phyloP scores from a whole-genome alignment of 805 yeast species.

The Metschnikowia cerradonensis region DNA sequence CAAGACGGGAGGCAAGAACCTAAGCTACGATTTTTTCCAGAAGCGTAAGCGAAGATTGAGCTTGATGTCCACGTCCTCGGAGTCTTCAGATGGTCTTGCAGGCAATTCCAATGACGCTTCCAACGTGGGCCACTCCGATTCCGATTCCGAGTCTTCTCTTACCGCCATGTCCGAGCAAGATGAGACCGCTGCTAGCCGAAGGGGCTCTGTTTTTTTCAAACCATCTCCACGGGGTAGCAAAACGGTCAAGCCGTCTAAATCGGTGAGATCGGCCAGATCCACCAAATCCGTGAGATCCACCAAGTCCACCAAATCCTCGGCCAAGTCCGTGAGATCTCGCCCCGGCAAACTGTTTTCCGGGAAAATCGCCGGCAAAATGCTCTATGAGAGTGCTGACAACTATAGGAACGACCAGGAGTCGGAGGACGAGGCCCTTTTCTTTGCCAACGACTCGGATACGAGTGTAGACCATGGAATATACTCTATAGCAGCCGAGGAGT shows the following conservation, averaged over 20 bases:
- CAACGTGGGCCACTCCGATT: slow-evolving; percentile 6
- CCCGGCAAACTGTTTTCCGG: slow-evolving; percentile 12
- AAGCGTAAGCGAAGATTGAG: slow-evolving; percentile 27
- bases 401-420: slow-evolving; percentile 4
- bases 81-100: slow-evolving; percentile 21
- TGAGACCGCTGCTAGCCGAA: slow-evolving; percentile 13
- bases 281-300: slow-evolving; percentile 9
- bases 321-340: slow-evolving; percentile 10
- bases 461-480: slow-evolving; percentile 22
- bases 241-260: too few relatives aligned
- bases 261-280: not conserved
- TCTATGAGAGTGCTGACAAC: slow-evolving; percentile 2
- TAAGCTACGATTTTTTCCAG: slow-evolving; percentile 21
- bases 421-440: not conserved
- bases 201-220: slow-evolving; percentile 14
- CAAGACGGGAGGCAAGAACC: slow-evolving; percentile 31
- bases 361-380: slow-evolving; percentile 10
- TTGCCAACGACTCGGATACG: slow-evolving; percentile 5
- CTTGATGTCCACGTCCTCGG: slow-evolving; percentile 30
- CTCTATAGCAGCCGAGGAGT: slow-evolving; percentile 17
- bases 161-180: slow-evolving; percentile 33
- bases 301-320: not conserved
- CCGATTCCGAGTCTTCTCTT: slow-evolving; percentile 37
- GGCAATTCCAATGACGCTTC: slow-evolving; percentile 8
- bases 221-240: not conserved